A percentile compares a stretch with the other conserved stretches of the same genome.
Conservation (phyloP, 306 rosid species). For the Pachyrhizus erosus region DNA sequence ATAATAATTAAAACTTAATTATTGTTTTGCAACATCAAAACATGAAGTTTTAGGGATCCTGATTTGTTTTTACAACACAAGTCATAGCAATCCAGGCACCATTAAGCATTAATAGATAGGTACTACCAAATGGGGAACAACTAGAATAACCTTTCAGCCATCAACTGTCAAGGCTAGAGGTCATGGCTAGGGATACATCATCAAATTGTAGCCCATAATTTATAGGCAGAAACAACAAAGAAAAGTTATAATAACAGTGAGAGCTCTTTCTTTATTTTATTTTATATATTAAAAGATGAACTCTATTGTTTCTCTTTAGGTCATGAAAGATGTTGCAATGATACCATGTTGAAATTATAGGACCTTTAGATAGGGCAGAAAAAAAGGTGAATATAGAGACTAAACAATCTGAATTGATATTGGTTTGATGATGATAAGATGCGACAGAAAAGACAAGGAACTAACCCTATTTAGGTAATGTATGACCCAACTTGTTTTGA, state of each 20-base stretch:
- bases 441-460: too few relatives aligned
- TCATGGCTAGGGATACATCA: conserved; percentile 6
- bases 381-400: not conserved
- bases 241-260: not conserved
- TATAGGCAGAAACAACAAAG: not conserved
- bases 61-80: too few relatives aligned
- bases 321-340: not conserved
- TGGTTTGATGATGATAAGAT: too few relatives aligned
- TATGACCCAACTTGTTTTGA: too few relatives aligned
- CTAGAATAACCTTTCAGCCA: conserved; percentile 4
- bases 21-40: too few relatives aligned
- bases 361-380: not conserved
- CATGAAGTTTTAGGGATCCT: too few relatives aligned
- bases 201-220: not conserved
- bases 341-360: not conserved
- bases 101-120: not conserved
- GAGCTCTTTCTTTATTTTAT: not conserved
- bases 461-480: too few relatives aligned
- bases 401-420: not conserved
- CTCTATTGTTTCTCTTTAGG: not conserved
- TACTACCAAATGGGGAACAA: conserved; percentile 3
- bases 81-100: not conserved
- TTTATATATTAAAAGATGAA: not conserved
- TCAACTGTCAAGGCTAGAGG: not conserved
- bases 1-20: too few relatives aligned